Evolutionary conservation across 2,329 filamentous ascomycete genomes (phyloP).

Genomic region (Cercospora sesami): DNA sequence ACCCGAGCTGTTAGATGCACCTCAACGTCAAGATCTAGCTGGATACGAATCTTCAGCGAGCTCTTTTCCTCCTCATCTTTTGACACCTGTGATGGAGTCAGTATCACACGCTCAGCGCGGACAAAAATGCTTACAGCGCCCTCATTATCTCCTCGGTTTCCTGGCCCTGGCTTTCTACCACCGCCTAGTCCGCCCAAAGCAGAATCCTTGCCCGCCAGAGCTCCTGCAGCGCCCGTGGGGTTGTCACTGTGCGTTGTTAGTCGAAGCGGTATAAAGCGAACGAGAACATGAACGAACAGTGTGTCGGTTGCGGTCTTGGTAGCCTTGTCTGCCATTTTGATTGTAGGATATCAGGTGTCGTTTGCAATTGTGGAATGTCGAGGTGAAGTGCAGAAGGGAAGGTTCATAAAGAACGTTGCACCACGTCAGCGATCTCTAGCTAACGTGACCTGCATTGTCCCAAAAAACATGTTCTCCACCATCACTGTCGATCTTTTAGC

Average conservation of each 20-base stretch:
- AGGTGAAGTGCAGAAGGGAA: neutral
- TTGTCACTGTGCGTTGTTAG: neutral
- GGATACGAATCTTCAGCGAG: constrained; percentile 35
- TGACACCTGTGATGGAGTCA: neutral
- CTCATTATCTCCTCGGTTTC: constrained; percentile 1
- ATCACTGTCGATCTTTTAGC: neutral
- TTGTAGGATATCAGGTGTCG: neutral
- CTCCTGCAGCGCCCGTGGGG: constrained; percentile 6
- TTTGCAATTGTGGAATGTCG: neutral
- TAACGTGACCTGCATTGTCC: constrained; percentile 1
- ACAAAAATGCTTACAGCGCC: neutral
- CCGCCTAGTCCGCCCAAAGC: constrained; percentile 9
- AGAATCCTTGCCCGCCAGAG: constrained; percentile 12
- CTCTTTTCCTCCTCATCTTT: constrained; percentile 25
- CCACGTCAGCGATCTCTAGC: neutral
- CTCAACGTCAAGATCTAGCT: constrained; percentile 36
- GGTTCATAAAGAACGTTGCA: neutral
- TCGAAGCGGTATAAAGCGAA: neutral
- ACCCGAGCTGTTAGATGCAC: constrained; percentile 33
- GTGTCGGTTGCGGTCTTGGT: constrained; percentile 16
- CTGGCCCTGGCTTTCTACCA: constrained; percentile 6
- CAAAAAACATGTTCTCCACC: neutral
- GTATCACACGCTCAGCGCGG: neutral
- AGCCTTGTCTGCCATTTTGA: constrained; percentile 11
- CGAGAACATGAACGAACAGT: neutral